phyloP scores from a whole-genome alignment of 1,284 basidiomycete genomes.

The Ganoderma sinense region DNA sequence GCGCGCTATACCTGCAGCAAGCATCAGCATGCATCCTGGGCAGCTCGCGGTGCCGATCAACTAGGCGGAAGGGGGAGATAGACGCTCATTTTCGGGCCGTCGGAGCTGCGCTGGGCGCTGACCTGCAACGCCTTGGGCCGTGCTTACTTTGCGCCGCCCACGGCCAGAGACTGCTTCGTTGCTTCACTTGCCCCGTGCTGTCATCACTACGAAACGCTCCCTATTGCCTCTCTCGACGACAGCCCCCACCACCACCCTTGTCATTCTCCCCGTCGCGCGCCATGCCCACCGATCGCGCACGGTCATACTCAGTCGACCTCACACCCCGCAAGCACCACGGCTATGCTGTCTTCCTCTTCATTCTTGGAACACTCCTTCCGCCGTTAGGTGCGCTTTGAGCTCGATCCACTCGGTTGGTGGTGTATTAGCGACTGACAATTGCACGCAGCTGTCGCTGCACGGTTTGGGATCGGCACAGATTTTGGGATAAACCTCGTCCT shows the following conservation, averaged over 20 bases:
- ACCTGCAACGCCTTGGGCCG: neutral
- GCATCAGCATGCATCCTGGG: neutral
- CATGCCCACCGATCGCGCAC: constrained; percentile 31
- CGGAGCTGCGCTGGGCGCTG: neutral
- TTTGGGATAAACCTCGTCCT: constrained; percentile 93
- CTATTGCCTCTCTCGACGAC: neutral
- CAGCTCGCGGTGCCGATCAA: neutral
- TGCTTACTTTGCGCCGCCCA: neutral
- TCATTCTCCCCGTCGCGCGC: constrained; percentile 13
- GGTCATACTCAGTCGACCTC: constrained; percentile 60
- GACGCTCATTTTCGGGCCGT: neutral
- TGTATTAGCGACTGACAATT: constrained; percentile 12
- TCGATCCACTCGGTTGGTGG: neutral
- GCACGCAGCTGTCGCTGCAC: constrained; percentile 80
- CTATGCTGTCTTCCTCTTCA: constrained; percentile 83
- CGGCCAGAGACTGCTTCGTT: neutral
- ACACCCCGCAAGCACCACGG: constrained; percentile 83
- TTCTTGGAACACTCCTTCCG: constrained; percentile 85
- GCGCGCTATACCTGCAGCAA: neutral
- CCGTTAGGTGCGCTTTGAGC: constrained; percentile 75
- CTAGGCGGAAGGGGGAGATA: neutral
- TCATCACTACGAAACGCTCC: neutral
- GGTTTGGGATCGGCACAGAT: constrained; percentile 93
- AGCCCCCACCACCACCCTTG: neutral
- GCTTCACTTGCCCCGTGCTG: neutral